Conservation (phyloP, 2,329 filamentous ascomycete genomes). For the Cladorrhinum sp. region DNA sequence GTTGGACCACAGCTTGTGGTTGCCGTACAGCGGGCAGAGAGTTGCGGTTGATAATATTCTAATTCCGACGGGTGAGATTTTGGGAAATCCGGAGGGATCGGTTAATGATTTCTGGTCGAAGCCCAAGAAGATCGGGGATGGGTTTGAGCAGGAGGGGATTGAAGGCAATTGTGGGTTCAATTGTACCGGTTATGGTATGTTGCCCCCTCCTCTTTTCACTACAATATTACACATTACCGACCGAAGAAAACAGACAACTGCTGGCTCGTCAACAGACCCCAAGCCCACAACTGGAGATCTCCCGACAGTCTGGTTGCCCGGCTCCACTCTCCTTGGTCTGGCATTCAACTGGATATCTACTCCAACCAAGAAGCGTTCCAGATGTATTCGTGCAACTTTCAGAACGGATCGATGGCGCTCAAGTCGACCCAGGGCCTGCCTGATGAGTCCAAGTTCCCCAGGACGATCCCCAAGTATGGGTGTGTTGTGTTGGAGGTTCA, state of each 20-base stretch:
- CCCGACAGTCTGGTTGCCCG: slow-evolving; percentile 58
- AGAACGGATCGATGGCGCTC: slow-evolving; percentile 67
- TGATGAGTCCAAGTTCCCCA: slow-evolving; percentile 50
- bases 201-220: background rate
- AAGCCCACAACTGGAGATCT: slow-evolving; percentile 61
- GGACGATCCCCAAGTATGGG: slow-evolving; percentile 70
- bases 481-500: slow-evolving; percentile 90
- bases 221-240: background rate
- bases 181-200: slow-evolving; percentile 80
- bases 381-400: slow-evolving; percentile 77
- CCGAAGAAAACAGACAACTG: slow-evolving; percentile 54
- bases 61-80: slow-evolving; percentile 72
- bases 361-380: slow-evolving; percentile 86
- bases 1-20: slow-evolving; percentile 68
- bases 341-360: slow-evolving; percentile 78
- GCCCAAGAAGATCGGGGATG: slow-evolving; percentile 74
- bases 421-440: slow-evolving; percentile 68
- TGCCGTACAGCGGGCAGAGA: slow-evolving; percentile 70
- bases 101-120: slow-evolving; percentile 80
- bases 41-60: slow-evolving; percentile 67
- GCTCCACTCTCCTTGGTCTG: slow-evolving; percentile 70
- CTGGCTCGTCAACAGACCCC: slow-evolving; percentile 63
- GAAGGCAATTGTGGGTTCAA: slow-evolving; percentile 72
- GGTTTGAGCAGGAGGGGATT: slow-evolving; percentile 60
- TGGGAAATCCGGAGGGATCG: slow-evolving; percentile 62